These are phyloP conservation scores for Periglandula ipomoeae DNA, from an alignment of 2,329 filamentous ascomycete species.

Conservation along the genomic window DNA sequence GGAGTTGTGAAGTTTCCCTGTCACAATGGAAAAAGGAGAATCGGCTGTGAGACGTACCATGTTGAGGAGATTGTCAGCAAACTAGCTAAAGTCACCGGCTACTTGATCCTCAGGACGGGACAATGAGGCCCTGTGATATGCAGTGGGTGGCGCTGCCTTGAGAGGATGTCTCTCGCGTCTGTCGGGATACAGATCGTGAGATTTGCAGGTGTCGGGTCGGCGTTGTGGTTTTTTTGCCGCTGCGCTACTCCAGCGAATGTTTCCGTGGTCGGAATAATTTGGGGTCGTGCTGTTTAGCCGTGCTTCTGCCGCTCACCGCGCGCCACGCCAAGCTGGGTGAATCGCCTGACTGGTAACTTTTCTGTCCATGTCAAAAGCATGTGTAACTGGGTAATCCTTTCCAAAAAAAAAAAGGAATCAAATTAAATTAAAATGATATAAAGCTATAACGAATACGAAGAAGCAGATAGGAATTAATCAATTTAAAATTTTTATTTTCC, in stretches of 20 bases:
- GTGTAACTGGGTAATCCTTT: no score
- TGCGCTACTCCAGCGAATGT: constrained; percentile 16
- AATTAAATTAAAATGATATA: no score
- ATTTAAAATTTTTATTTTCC: no score
- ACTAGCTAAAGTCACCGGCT: not conserved
- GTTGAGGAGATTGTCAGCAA: constrained; percentile 11
- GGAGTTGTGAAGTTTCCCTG: not conserved
- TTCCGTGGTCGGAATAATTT: constrained; percentile 18
- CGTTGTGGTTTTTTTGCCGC: constrained; percentile 19
- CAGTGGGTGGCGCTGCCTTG: not conserved
- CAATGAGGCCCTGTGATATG: not conserved
- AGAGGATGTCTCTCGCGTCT: constrained; percentile 17
- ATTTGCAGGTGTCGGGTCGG: constrained; percentile 9
- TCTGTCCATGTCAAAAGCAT: no score
- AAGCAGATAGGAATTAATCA: no score
- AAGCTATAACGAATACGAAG: no score
- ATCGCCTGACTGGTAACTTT: no score
- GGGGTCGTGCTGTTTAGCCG: constrained; percentile 14
- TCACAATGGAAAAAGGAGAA: constrained; percentile 2
- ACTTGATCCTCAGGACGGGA: constrained; percentile 1
- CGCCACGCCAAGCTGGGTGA: no score
- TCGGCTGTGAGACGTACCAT: constrained; percentile 18
- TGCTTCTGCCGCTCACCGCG: constrained; percentile 15
- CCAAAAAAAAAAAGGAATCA: no score
- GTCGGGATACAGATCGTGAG: constrained; percentile 15